These are phyloP conservation scores for Boletellus ananas DNA, from an alignment of 768 basidiomycete genomes.

Conservation along the genomic window DNA sequence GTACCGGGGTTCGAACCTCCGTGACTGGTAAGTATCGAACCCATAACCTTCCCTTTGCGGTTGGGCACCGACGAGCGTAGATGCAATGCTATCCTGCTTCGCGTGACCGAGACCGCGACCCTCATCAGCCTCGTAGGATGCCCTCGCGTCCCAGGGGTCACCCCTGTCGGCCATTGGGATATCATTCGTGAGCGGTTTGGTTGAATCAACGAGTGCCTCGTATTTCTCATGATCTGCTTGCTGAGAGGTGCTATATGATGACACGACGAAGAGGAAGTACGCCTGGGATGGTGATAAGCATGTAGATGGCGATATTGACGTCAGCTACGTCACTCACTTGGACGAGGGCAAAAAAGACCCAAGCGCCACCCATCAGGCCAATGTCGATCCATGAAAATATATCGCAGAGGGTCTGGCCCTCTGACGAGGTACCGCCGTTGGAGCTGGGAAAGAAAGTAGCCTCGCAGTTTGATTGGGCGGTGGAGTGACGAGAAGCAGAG, in stretches of 20 bases:
- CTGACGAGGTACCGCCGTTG: slow-evolving; percentile 32
- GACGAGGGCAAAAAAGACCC: slow-evolving; percentile 72
- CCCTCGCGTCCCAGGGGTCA: slow-evolving; percentile 68
- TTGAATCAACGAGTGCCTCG: slow-evolving; percentile 63
- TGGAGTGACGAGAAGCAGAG: slow-evolving; percentile 72
- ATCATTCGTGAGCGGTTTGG: slow-evolving; percentile 50
- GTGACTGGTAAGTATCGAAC: slow-evolving; percentile 21
- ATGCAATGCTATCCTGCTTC: slow-evolving; percentile 55
- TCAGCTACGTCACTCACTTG: slow-evolving; percentile 50
- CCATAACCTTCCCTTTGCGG: slow-evolving; percentile 43
- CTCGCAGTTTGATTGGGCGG: slow-evolving; percentile 67
- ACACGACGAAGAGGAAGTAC: slow-evolving; percentile 46
- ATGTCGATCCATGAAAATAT: slow-evolving; percentile 92
- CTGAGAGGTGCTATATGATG: slow-evolving; percentile 70
- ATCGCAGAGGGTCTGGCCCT: slow-evolving; percentile 75
- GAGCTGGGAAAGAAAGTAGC: slow-evolving; percentile 48
- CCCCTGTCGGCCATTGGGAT: slow-evolving; percentile 62
- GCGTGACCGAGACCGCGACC: slow-evolving; percentile 44
- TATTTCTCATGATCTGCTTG: slow-evolving; percentile 79
- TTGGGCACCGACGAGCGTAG: slow-evolving; percentile 52
- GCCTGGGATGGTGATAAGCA: slow-evolving; percentile 35
- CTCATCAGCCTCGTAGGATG: slow-evolving; percentile 40
- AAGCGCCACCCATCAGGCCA: slow-evolving; percentile 87
- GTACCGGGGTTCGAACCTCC: slow-evolving; percentile 31
- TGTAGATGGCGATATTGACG: background rate